Evolutionary conservation across 768 basidiomycete species (phyloP).

Genomic region (Candolleomyces aberdarensis): DNA sequence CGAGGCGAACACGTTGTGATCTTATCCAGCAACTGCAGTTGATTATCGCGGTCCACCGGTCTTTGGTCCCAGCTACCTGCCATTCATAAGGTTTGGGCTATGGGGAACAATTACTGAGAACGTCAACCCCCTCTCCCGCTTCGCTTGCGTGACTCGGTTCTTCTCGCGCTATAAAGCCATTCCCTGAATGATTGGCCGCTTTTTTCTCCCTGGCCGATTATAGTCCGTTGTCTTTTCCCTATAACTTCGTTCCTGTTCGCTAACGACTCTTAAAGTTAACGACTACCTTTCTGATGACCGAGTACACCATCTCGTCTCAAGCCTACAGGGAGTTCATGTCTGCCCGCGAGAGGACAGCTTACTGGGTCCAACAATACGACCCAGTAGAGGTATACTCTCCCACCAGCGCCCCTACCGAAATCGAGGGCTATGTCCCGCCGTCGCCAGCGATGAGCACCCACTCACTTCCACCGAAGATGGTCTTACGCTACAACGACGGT

Average conservation of each 20-base stretch:
- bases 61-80: constrained; percentile 25
- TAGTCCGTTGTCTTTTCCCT: constrained; percentile 11
- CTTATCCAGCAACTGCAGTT: constrained; percentile 30
- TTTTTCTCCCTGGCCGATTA: constrained; percentile 18
- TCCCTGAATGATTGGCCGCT: constrained; percentile 13
- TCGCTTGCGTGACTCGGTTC: constrained; percentile 25
- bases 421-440: constrained; percentile 41
- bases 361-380: constrained; percentile 55
- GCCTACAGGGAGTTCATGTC: constrained; percentile 55
- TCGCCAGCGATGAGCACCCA: constrained; percentile 49
- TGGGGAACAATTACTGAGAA: constrained; percentile 13
- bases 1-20: constrained; percentile 50
- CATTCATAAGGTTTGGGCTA: constrained; percentile 25
- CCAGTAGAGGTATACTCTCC: constrained; percentile 51
- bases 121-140: constrained; percentile 28
- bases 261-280: constrained; percentile 3
- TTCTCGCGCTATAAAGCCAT: constrained; percentile 18
- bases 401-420: constrained; percentile 51
- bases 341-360: constrained; percentile 57
- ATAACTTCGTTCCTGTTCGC: not conserved
- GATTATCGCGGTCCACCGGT: constrained; percentile 31
- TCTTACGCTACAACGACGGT: constrained; percentile 66
- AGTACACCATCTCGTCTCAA: constrained; percentile 58
- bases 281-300: constrained; percentile 48
- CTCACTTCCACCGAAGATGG: constrained; percentile 68